Base-by-base conservation (phyloP, 2,329 filamentous ascomycete genomes). In the Sordariomycetes sp. region DNA sequence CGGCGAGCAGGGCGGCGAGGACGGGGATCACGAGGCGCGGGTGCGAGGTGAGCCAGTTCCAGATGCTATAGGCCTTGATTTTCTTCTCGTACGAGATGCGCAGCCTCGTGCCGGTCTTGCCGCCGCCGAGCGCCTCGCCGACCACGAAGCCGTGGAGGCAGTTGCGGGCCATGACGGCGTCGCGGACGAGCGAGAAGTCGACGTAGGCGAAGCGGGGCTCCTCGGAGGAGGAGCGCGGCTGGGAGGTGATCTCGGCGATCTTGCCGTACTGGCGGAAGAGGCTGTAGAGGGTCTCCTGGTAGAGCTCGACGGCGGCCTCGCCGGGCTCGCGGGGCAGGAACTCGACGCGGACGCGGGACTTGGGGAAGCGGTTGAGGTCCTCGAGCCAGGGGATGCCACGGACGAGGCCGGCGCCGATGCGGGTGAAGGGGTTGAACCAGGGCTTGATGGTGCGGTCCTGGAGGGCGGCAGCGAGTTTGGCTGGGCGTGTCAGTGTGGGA, bases 241-340 rank as follows among this genome's bases (percentile, higher is more conserved):
- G 90, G 1, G 86, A 81, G 2, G 82, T 78, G 60, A 99, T 97
- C 64, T 97, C 90, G 25, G 84, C 80, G 55, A 99, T 84, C 70
- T 96, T 96, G 25, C 94, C 94, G 70, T 96, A 99, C 54, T 83
- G 85, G 43, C 94, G 84, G 68, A 97, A 96, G 53, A 96, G 77
- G 46, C 86, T 87, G 72, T 96, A 97, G 0, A 97, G 73, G 1
- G 85, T 83, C 69, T 99, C 94, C 65, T 96, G 90, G 0, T 88
- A 90, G 20, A 97, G 73, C 64, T 96, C 91, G 7, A 86, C 83
- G 0, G 86, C 86, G 58, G 86, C 78, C 1, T 76, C 79, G n/a
- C 89, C 90, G 0, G 89, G 80, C 28, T 80, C 79, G 0, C 83
- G 81, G 3, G 91, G 83, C 8, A 93, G 79, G 62, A 97, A 97